Base-by-base conservation (phyloP, 768 basidiomycete species). In the Lactarius pseudohatsudake region DNA sequence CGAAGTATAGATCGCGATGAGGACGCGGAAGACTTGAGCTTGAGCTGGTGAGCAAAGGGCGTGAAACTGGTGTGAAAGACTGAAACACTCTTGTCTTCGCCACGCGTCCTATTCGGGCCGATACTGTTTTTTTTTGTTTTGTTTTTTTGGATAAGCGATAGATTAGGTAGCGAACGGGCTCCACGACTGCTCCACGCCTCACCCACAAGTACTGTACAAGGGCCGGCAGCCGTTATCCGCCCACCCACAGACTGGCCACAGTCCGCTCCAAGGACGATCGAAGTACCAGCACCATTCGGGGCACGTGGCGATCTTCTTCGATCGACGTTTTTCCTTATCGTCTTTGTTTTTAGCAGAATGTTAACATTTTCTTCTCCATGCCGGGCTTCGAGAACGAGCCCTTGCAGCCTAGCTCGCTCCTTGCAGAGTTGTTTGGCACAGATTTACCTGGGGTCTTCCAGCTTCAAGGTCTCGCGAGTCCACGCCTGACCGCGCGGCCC, bases 251-350 rank as follows among this genome's bases (percentile, higher is more conserved):
- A 66, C 3, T 66, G 61, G 53, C 57, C 57, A 1, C 57, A 43
- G 57, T 13, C 56, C 5, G 45, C 40, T n/a, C 50, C 41, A 38
- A 62, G 4, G 5, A n/a, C 45, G 0, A 58, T 10, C 11, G 10
- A 7, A 56, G 26, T 11, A 30, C 57, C 13, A 18, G 32, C 22
- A 9, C 10, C 34, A 18, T 4, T 13, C 16, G 28, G 64, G 66
- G 66, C 34, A 59, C 43, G 66, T 67, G 4, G 8, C 55, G 7
- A 13, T 59, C 36, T 22, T 59, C 41, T 43, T 11, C 59, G 26
- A 60, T 53, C 26, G 0, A 13, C 20, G 28, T 50, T 13, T 50
- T 16, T 18, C 38, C n/a, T 18, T 0, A n/a, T 3, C 8, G 22
- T 15, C 28, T 66, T 13, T 38, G 57, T 32, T 30, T 58, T 22